Evolutionary conservation across 768 basidiomycete species (phyloP).

Genomic region (Lentinula sp.): DNA sequence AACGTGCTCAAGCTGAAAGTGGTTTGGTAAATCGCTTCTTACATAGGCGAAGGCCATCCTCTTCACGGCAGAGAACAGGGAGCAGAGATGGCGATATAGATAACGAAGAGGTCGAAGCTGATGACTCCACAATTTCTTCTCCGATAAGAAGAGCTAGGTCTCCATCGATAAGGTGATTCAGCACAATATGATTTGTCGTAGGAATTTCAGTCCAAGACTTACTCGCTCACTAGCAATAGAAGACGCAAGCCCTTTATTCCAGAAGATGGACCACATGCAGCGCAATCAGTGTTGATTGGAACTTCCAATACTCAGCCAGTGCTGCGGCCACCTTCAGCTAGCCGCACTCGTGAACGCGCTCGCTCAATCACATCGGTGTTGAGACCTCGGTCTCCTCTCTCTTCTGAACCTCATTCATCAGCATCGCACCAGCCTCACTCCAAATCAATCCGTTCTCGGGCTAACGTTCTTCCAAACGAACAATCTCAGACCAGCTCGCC

Average conservation of each 20-base stretch:
- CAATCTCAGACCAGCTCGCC: slow-evolving; percentile 1
- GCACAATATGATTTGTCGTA: background rate
- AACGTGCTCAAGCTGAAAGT: background rate
- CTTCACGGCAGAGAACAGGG: background rate
- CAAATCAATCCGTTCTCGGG: background rate
- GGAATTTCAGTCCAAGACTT: background rate
- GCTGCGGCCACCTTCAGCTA: background rate
- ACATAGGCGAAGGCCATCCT: background rate
- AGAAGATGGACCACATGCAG: background rate
- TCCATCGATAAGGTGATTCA: background rate
- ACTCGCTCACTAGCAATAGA: background rate
- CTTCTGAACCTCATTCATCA: background rate
- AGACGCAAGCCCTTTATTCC: background rate
- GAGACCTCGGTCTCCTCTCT: background rate
- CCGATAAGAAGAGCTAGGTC: background rate
- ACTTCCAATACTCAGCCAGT: background rate
- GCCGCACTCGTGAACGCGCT: background rate
- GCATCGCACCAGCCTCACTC: background rate
- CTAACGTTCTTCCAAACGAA: background rate
- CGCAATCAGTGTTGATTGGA: background rate
- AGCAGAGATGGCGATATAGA: background rate
- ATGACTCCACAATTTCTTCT: background rate
- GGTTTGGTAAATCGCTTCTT: background rate
- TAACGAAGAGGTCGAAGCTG: background rate
- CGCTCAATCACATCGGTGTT: background rate